These are phyloP conservation scores for Begonia fuchsioides DNA, from an alignment of 306 rosid genomes.

Conservation along the genomic window DNA sequence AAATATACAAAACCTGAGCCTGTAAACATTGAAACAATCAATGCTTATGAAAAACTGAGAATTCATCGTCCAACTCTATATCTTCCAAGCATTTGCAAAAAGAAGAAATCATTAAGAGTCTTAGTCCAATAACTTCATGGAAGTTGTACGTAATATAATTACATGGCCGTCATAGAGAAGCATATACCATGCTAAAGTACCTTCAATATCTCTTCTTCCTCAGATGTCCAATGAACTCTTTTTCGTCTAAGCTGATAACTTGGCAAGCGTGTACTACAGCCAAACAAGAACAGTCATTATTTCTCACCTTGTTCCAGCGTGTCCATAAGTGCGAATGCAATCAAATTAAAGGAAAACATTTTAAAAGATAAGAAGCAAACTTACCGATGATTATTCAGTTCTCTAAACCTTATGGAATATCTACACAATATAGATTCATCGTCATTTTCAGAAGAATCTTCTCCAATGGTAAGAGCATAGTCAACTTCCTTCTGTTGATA, in stretches of 20 bases:
- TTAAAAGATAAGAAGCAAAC: constrained; percentile 13
- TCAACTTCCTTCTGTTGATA: constrained; percentile 12
- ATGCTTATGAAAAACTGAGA: background rate
- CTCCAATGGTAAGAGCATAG: constrained; percentile 15
- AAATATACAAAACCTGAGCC: too few relatives aligned
- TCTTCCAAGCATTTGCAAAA: too few relatives aligned
- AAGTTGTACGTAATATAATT: too few relatives aligned
- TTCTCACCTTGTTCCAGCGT: background rate
- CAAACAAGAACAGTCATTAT: constrained; percentile 4
- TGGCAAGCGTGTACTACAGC: constrained; percentile 25
- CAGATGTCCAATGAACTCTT: constrained; percentile 35
- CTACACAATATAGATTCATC: constrained; percentile 15
- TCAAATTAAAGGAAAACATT: background rate
- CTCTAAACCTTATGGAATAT: constrained; percentile 15
- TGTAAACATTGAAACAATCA: background rate
- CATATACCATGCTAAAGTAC: constrained; percentile 13
- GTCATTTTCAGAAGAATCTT: constrained; percentile 14
- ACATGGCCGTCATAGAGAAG: background rate
- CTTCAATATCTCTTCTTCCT: constrained; percentile 47
- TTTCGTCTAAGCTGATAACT: constrained; percentile 20
- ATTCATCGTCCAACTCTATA: too few relatives aligned
- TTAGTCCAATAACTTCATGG: too few relatives aligned
- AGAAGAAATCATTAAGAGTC: too few relatives aligned
- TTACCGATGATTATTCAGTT: constrained; percentile 16
- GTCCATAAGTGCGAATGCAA: background rate